phyloP scores from a whole-genome alignment of 1,284 basidiomycete species.

The Paramarasmius palmivorus region DNA sequence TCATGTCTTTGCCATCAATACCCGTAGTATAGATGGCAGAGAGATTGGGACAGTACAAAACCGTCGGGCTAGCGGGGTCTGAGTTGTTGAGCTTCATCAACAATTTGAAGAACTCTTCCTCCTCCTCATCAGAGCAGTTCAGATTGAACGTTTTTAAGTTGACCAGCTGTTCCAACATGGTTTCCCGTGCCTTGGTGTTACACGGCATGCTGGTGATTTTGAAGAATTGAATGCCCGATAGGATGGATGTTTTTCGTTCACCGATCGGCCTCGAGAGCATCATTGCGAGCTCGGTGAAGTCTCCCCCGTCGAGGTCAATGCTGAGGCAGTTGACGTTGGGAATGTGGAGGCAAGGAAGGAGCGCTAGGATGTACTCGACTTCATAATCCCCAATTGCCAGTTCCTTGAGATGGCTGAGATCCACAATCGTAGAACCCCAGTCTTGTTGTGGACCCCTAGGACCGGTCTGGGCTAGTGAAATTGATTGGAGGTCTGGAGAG shows the following conservation, averaged over 20 bases:
- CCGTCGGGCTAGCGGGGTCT: constrained; percentile 12
- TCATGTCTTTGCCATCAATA: constrained; percentile 40
- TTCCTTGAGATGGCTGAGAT: constrained; percentile 46
- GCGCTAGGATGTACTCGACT: constrained; percentile 38
- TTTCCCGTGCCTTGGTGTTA: constrained; percentile 26
- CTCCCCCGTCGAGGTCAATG: constrained; percentile 52
- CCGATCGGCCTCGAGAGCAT: constrained; percentile 38
- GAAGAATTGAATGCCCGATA: constrained; percentile 45
- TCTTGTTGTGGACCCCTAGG: constrained; percentile 36
- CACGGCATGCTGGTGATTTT: constrained; percentile 52
- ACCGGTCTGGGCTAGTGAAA: constrained; percentile 54
- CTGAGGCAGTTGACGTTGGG: constrained; percentile 48
- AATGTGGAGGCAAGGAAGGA: constrained; percentile 48
- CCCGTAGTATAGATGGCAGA: constrained; percentile 46
- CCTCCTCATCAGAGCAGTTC: constrained; percentile 37
- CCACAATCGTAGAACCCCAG: constrained; percentile 36
- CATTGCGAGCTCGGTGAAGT: constrained; percentile 46
- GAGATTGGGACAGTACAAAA: constrained; percentile 40
- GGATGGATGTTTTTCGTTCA: constrained; percentile 37
- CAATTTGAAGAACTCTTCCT: constrained; percentile 37
- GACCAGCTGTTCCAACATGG: constrained; percentile 43
- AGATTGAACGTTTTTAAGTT: constrained; percentile 45
- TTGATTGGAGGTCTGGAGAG: constrained; percentile 47
- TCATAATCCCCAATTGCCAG: constrained; percentile 51
- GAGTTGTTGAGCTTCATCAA: constrained; percentile 26